A percentile compares a stretch with the other conserved stretches of the same genome.
Evolutionary conservation across 2,329 filamentous ascomycete species (phyloP).

Genomic region (Colletotrichum lupini): DNA sequence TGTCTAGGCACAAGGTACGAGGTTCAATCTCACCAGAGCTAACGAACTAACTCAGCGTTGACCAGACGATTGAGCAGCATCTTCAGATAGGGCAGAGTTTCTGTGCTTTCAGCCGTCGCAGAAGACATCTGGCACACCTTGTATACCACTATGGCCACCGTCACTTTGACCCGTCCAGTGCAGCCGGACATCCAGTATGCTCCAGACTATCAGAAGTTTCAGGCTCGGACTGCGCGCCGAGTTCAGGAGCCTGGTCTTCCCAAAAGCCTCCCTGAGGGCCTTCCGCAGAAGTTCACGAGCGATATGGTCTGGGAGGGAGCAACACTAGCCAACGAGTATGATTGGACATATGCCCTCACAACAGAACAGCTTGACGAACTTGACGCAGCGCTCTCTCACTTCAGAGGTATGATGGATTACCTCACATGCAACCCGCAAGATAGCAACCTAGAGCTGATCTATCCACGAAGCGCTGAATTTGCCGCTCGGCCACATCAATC

Average conservation of each 20-base stretch:
- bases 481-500: constrained; percentile 54
- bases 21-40: neutral
- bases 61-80: neutral
- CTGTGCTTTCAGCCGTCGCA: neutral
- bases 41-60: neutral
- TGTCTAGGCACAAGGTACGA: constrained; percentile 6
- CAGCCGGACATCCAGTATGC: constrained; percentile 71
- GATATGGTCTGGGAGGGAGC: constrained; percentile 69
- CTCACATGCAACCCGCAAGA: too few relatives aligned
- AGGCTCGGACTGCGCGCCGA: constrained; percentile 58
- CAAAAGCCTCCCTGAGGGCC: constrained; percentile 58
- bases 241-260: constrained; percentile 52
- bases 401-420: constrained; percentile 18
- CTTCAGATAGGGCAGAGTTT: neutral
- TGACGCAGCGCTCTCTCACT: constrained; percentile 26
- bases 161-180: constrained; percentile 45
- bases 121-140: neutral
- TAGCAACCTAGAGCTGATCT: neutral
- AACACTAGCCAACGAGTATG: constrained; percentile 56
- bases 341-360: constrained; percentile 65
- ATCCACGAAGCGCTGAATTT: constrained; percentile 36
- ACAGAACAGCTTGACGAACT: constrained; percentile 62
- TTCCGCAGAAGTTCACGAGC: constrained; percentile 59
- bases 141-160: constrained; percentile 6
- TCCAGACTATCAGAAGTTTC: constrained; percentile 64